Base-by-base conservation (phyloP, 108 stramenopile genomes). In the Phaeodactylum tricornutum region DNA sequence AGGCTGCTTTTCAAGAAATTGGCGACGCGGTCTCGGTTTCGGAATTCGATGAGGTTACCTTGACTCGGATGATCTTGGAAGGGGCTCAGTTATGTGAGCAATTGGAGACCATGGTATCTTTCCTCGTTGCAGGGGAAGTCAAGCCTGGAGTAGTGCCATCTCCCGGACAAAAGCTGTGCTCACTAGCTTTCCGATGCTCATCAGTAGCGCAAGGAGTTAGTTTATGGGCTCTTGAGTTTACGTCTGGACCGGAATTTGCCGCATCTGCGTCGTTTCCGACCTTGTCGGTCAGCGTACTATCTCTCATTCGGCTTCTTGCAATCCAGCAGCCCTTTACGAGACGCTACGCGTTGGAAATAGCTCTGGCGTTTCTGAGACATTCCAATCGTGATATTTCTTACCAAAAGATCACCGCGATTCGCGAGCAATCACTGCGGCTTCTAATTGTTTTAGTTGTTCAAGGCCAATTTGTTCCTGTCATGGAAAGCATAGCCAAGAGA, bases 71-170 rank as follows among this genome's bases (percentile, higher is more conserved):
- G 43, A 44, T 82, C 0, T 45, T 77, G 15, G 64, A 77, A 23
- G 88, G 72, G 3, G 73, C 75, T 43, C 71, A 84, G 37, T 43
- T 90, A 26, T 90, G 88, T 25, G 84, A 90, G 32, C 73, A 70
- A 44, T 50, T 90, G 1, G 84, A 83, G 47, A 79, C 60, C 29
- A 84, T 85, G 81, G 84, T 86, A n/a, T 75, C 74, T 34, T 85
- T 90, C 48, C 60, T 74, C 15, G 88, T 81, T 5, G 61, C 65
- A 17, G 53, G 23, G 4, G 33, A 23, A 11, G 25, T 29, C 42
- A 30, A 35, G 46, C 59, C 29, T 5, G 53, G 62, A 29, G 43
- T 34, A 14, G 34, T 38, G 0, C 50, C 55, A 36, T 78, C 74
- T 21, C 71, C 77, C 1, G 88, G 88, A 6, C 52, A 67, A 43